phyloP scores from a whole-genome alignment of 345 rosid genomes.

The Salix koriyanagi region DNA sequence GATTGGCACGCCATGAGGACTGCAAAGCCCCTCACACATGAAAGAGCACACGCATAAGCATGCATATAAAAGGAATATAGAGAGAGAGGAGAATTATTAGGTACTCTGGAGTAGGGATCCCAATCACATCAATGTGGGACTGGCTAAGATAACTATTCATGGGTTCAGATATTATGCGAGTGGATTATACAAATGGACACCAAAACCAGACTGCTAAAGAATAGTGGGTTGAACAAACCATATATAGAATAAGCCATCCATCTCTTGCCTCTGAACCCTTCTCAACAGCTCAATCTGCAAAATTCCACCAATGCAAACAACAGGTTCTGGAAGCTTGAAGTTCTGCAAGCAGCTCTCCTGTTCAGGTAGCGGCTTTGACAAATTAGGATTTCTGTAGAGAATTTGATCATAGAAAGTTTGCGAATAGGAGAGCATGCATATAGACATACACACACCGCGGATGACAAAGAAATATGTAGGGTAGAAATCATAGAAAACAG shows the following conservation, averaged over 20 bases:
- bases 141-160: not conserved
- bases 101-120: not conserved
- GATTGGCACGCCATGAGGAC: no score
- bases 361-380: conserved; percentile 15
- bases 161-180: not conserved
- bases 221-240: conserved; percentile 46
- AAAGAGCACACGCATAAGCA: no score
- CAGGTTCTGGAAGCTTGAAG: conserved; percentile 84
- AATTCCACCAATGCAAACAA: conserved; percentile 77
- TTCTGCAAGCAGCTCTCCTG: conserved; percentile 73
- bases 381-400: not conserved
- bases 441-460: not conserved
- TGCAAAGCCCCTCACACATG: no score
- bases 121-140: not conserved
- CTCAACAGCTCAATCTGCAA: conserved; percentile 78
- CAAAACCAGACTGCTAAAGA: not conserved
- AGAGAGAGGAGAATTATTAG: no score
- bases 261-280: conserved; percentile 79
- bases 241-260: conserved; percentile 75
- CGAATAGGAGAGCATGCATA: not conserved
- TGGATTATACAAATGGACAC: not conserved
- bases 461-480: not conserved
- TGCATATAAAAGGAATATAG: no score
- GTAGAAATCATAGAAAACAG: not conserved
- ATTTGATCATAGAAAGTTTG: not conserved